Evolutionary conservation across 1,139 yeast genomes (phyloP), one percentile per base, ranked within the genome.

Genomic region (Geotrichum restrictum): DNA sequence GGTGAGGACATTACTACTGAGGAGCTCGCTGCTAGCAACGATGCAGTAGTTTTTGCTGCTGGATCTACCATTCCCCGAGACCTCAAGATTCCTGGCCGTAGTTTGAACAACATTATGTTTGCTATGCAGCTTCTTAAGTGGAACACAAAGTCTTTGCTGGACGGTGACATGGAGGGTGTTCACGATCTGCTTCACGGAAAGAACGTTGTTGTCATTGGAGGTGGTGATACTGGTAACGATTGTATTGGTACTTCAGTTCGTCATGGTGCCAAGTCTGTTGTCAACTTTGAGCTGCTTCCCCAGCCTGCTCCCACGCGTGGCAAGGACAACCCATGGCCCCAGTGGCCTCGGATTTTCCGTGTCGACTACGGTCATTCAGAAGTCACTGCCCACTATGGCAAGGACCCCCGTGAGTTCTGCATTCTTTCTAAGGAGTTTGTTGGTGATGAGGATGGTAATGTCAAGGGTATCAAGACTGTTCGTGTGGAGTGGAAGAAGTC

Each of bases 221-320:
- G 98, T 76, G 98, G 98, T 80, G 98, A 93, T 71, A 93, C 98
- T 43, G 98, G 98, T 81, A 93, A 93, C 68, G 98, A 93, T 77
- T 93, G 98, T 80, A 80, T 93, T 67, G 98, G 98, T 73, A 93
- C 98, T 38, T 82, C 97, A 31, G 93, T 95, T 43, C 85, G 98
- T 74, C 98, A 93, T 68, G 97, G 96, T 39, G 98, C 98, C 59
- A 83, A 86, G 69, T 85, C 95, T n/a, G 96, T 93, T 52, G 80
- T 86, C 61, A 93, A 93, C 78, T 93, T 93, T 70, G 98, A 93
- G 74, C 78, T 93, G 68, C 77, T 93, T 64, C 98, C 98, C 57
- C 82, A 84, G 65, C 98, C 98, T 59, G 89, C 97, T 47, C 77
- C 79, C 39, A 78, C 81, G 56, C 83, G 98, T 71, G 87, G 93